These are phyloP conservation scores for Aspergillus novoparasiticus DNA, from an alignment of 2,329 filamentous ascomycete species.

Conservation along the genomic window DNA sequence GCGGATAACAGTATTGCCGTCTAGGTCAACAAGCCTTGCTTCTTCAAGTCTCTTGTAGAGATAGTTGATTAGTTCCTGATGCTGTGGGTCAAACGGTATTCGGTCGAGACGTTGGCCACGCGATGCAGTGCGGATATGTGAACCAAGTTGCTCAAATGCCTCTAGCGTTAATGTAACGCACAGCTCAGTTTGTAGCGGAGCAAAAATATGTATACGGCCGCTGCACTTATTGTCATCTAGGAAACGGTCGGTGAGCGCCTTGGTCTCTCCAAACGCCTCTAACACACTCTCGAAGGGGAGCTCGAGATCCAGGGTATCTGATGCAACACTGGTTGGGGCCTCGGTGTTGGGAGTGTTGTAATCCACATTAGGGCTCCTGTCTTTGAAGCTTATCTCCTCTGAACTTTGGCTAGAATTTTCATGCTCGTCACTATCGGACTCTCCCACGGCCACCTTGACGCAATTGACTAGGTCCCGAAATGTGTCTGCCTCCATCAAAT, in stretches of 20 bases:
- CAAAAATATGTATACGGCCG: constrained; percentile 29
- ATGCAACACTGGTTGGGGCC: constrained; percentile 7
- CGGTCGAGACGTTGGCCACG: constrained; percentile 23
- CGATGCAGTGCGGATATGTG: constrained; percentile 20
- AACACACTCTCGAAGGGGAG: constrained; percentile 19
- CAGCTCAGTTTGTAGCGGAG: constrained; percentile 27
- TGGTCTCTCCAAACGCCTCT: constrained; percentile 28
- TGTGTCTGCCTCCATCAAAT: constrained; percentile 35
- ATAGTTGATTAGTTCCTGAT: constrained; percentile 33
- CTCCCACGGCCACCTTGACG: constrained; percentile 19
- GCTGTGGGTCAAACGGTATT: constrained; percentile 29
- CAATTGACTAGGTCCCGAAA: constrained; percentile 32
- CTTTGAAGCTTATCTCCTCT: not conserved
- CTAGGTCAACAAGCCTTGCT: constrained; percentile 32
- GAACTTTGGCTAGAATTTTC: not conserved
- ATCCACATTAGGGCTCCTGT: not conserved
- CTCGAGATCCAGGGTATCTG: constrained; percentile 7
- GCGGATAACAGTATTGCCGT: constrained; percentile 29
- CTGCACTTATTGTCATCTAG: constrained; percentile 27
- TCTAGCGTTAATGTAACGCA: constrained; percentile 32
- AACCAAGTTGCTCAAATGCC: constrained; percentile 40
- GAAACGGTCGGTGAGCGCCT: constrained; percentile 31
- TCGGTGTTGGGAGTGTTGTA: not conserved
- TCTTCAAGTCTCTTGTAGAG: constrained; percentile 40
- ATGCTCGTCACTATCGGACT: not conserved